Percentiles rank a stretch among this genome's conserved stretches.
phyloP scores from a whole-genome alignment of 768 basidiomycete genomes.

The Leccinum pellstonianum region DNA sequence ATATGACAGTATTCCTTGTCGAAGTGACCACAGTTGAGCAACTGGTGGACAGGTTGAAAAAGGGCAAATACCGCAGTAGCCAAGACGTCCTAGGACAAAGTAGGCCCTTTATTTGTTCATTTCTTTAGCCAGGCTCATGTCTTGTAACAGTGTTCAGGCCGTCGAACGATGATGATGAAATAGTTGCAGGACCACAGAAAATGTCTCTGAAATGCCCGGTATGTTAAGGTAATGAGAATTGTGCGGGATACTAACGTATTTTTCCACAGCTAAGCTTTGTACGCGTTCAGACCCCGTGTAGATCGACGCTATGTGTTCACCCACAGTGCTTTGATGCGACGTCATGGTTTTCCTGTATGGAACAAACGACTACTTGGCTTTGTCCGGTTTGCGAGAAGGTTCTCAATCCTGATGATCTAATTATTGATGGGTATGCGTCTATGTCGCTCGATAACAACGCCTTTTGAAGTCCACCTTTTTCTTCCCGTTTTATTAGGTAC shows the following conservation, averaged over 20 bases:
- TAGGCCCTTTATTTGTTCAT: constrained; percentile 37
- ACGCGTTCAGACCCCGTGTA: constrained; percentile 80
- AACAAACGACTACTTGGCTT: constrained; percentile 92
- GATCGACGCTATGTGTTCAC: constrained; percentile 86
- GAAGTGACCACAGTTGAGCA: constrained; percentile 70
- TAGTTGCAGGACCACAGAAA: constrained; percentile 83
- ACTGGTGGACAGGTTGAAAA: constrained; percentile 67
- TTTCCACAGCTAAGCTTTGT: constrained; percentile 71
- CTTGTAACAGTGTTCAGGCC: constrained; percentile 52
- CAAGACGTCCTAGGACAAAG: constrained; percentile 67
- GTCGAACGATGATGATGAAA: constrained; percentile 80
- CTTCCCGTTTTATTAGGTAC: constrained; percentile 51
- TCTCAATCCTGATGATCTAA: constrained; percentile 76
- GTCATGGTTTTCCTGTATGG: constrained; percentile 94
- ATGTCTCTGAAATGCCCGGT: constrained; percentile 95
- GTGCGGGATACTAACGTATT: neutral
- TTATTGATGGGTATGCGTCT: constrained; percentile 80
- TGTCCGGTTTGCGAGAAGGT: constrained; percentile 91
- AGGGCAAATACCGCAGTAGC: constrained; percentile 61
- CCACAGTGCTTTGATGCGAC: constrained; percentile 93
- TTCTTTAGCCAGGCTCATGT: neutral
- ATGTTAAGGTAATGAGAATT: constrained; percentile 30
- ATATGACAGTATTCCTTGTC: constrained; percentile 80
- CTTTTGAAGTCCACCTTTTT: neutral
- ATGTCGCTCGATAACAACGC: neutral